Base-by-base conservation (phyloP, 306 rosid species). In the Crotalaria pallida region DNA sequence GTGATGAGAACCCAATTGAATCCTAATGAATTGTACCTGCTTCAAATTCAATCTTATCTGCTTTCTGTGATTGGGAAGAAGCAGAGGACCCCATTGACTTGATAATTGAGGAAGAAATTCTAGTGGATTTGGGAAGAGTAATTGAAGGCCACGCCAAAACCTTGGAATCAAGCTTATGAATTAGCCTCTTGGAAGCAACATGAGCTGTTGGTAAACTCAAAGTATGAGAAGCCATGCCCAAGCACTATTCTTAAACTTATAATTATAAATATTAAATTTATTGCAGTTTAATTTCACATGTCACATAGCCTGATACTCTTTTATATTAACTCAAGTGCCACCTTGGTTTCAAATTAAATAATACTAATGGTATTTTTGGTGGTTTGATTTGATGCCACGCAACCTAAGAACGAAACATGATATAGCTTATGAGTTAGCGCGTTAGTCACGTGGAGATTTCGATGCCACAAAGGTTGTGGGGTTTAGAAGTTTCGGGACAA, bases 51-150 rank as follows among this genome's bases (percentile, higher is more conserved):
- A 72, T 33, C 55, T 65, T 80, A 38, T 87, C 92, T 51, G 84
- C 82, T 47, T 80, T 71, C 63, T 75, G 84, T 27, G 96, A 86
- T 65, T 77, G 86, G 22, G 96, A 86, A 79, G 96, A 92, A 67
- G 96, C 76, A 10, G 93, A 88, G 13, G 92, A 86, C 10, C 97
- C 98, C 98, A 93, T 93, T 36, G 82, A 80, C 3, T 80, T 75
- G 61, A 80, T 31, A 31, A 8, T 66, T 5, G 93, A 79, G 64
- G 77, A 75, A 44, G 67, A 79, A 74, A 77, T 19, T 73, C 56
- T 88, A 45, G 41, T 84, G 79, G 74, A 41, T 50, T 83, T 78
- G 38, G 66, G 29, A 13, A 69, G 50, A 50, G 65, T 11, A 45
- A 6, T 84, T 11, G 80, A 86, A 55, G 72, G 79, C 24, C 74